Evolutionary conservation across 768 basidiomycete genomes (phyloP), one percentile per base, ranked within the genome.

Genomic region (Xerocomus spinulosus): DNA sequence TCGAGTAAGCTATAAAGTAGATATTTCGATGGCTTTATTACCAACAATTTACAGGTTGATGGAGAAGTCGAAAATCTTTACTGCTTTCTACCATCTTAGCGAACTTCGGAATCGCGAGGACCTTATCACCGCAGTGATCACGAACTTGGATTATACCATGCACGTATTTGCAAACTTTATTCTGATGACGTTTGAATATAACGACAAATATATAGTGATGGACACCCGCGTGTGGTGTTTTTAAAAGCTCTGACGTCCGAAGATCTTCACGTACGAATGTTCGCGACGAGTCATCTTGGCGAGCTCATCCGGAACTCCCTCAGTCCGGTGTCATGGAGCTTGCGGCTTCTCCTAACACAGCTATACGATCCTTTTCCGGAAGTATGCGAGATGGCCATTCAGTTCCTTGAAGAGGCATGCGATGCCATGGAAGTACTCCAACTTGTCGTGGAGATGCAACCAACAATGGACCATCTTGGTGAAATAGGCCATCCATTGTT

Each of bases 201-300:
- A 49, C n/a, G n/a, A n/a, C 32, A 25, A 48, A n/a, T 29, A 34
- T 32, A 32, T 24, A 97, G 95, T 51, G 93, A 97, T 66, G 93
- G 94, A 0, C 96, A 99, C 67, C 79, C 93, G 0, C 83, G 96
- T 17, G 89, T 98, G 36, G 83, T 99, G 12, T 68, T 99, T 18
- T 92, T 91, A 14, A 98, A 97, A 61, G 91, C 94, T 0, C 71
- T 99, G 41, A 97, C 95, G 0, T 97, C 95, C 0, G 91, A 83
- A 63, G 92, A 92, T 67, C 86, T 86, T 70, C 88, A 91, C 57
- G 83, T 94, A 46, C 83, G 95, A 24, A 69, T 90, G 35, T 92
- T 87, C 61, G 87, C 95, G 0, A 98, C 95, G 1, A 80, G 80
- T 52, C 88, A 92, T 62, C 77, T 98, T 7, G 92, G 92, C 21